Percentiles rank a stretch among this genome's conserved stretches.
Conservation (phyloP, 371 early-diverging fungal species). For the Saksenaea vasiformis region DNA sequence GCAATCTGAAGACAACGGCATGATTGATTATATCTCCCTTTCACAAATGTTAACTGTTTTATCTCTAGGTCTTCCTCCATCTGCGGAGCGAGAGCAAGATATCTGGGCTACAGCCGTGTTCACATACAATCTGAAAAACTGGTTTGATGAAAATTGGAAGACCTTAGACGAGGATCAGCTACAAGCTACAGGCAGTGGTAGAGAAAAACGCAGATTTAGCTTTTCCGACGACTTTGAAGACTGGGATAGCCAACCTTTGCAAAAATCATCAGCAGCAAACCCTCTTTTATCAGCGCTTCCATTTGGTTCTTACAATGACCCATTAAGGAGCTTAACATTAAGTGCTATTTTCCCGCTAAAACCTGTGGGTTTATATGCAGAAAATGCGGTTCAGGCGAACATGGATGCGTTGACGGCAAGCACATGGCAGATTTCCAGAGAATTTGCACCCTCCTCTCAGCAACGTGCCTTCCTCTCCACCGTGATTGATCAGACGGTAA, state of each 20-base stretch:
- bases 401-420: slow-evolving; percentile 68
- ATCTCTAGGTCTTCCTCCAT: neutral
- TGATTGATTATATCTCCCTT: neutral
- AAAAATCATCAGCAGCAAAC: neutral
- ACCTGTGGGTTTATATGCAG: slow-evolving; percentile 51
- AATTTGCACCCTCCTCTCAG: slow-evolving; percentile 56
- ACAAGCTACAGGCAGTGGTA: slow-evolving; percentile 5
- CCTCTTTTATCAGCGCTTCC: slow-evolving; percentile 37
- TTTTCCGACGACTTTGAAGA: slow-evolving; percentile 33
- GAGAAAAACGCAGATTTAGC: slow-evolving; percentile 7
- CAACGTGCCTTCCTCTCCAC: slow-evolving; percentile 62
- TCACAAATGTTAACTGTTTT: neutral
- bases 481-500: slow-evolving; percentile 57
- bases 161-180: slow-evolving; percentile 27
- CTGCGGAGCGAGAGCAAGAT: slow-evolving; percentile 13
- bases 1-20: slow-evolving; percentile 42
- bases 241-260: slow-evolving; percentile 14
- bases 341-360: slow-evolving; percentile 66
- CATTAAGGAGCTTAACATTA: slow-evolving; percentile 61
- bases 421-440: slow-evolving; percentile 58
- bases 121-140: slow-evolving; percentile 57
- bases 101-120: slow-evolving; percentile 49
- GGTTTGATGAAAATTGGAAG: slow-evolving; percentile 64
- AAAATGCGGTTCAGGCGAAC: slow-evolving; percentile 43
- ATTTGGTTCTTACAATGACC: slow-evolving; percentile 78